Evolutionary conservation across 1,284 basidiomycete species (phyloP), one percentile per base, ranked within the genome.

Genomic region (Boletellus deceptivus): DNA sequence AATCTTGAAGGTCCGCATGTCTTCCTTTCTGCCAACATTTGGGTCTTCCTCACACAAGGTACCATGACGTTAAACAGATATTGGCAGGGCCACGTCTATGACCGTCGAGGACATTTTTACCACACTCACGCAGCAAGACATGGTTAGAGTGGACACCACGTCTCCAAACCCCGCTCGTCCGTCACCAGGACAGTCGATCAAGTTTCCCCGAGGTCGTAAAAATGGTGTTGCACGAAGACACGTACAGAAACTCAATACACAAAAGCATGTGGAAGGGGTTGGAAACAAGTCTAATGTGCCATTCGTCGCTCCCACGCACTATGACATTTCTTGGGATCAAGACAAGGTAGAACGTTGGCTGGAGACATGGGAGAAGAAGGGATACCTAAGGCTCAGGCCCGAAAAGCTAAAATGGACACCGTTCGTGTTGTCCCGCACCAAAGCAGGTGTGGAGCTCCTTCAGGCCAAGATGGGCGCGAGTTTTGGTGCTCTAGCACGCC

Each of bases 401-500:
- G 92, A 95, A 62, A 86, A 86, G 67, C 78, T 99, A 55, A 93
- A 93, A 64, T 99, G 97, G 91, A 94, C 88, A 55, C 96, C 96
- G 6, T 98, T 97, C 73, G 73, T 97, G 37, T 71, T 94, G 35
- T 76, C 86, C 7, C 72, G 84, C 54, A 76, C 73, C 38, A 73
- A 73, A 61, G 77, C 77, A 57, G 72, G 73, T 40, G 72, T 72
- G 33, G 66, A 69, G 31, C 48, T 68, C 18, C 52, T 70, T 50
- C 70, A 70, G 41, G 53, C 57, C 42, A 66, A 67, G 46, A 48
- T 60, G 22, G 51, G 57, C 9, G 43, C 56, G 6, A 58, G 52
- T 42, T 59, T 64, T n/a, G 57, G 52, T 46, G 45, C 53, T 31
- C 52, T 52, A 31, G 44, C 53, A 25, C 61, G 55, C 22, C 53